Conservation (phyloP, 2,329 filamentous ascomycete species). For the Talaromyces sp. region DNA sequence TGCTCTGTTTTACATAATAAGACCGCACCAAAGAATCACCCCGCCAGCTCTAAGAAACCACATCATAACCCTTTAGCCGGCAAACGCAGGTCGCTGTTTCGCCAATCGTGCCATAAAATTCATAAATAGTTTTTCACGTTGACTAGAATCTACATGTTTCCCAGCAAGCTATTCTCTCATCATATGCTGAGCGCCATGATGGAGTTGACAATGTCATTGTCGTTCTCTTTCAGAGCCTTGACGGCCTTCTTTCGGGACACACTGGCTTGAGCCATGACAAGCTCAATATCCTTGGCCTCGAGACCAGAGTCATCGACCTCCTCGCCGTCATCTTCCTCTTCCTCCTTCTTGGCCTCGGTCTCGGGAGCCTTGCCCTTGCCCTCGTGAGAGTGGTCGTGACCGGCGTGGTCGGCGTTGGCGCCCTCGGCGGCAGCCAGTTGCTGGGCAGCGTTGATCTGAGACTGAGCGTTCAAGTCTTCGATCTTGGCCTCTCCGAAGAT, state of each 20-base stretch:
- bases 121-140: background rate
- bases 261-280: conserved; percentile 96
- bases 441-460: conserved; percentile 90
- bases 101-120: background rate
- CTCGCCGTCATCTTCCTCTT: conserved; percentile 88
- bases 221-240: conserved; percentile 93
- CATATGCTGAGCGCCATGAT: conserved; percentile 96
- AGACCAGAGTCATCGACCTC: conserved; percentile 92
- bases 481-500: conserved; percentile 99
- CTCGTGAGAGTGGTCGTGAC: conserved; percentile 49
- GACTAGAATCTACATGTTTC: background rate
- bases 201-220: conserved; percentile 99
- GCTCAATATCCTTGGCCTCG: conserved; percentile 98
- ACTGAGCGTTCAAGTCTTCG: conserved; percentile 97
- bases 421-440: conserved; percentile 72
- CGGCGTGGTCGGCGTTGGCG: conserved; percentile 54
- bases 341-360: conserved; percentile 59
- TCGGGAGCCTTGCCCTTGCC: conserved; percentile 64
- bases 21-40: background rate
- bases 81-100: background rate
- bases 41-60: background rate
- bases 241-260: conserved; percentile 98
- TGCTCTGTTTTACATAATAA: background rate
- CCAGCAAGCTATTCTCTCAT: conserved; percentile 19
- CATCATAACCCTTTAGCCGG: background rate